These are phyloP conservation scores for Thuidium tamariscinum DNA, from an alignment of 225 moss, liverwort and hornwort species.

Conservation along the genomic window DNA sequence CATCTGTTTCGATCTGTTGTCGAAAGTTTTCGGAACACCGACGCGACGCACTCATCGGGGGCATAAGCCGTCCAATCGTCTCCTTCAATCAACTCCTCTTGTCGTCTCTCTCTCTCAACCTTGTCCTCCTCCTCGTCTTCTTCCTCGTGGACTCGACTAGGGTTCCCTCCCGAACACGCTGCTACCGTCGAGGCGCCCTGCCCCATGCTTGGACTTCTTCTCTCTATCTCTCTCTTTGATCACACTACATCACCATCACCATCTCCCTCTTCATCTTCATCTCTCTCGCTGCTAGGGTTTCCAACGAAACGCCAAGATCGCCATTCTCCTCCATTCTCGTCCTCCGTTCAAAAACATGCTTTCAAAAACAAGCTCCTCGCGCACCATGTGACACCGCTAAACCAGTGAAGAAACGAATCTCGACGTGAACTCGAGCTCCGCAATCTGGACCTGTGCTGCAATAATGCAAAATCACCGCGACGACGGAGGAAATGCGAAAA, in stretches of 20 bases:
- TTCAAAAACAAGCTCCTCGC: neutral
- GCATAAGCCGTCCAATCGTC: slow-evolving; percentile 55
- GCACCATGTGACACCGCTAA: neutral
- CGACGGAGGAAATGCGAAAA: neutral
- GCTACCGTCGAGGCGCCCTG: slow-evolving; percentile 43
- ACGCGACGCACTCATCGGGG: slow-evolving; percentile 88
- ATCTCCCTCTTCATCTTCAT: neutral
- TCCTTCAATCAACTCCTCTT: slow-evolving; percentile 1
- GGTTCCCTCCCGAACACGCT: slow-evolving; percentile 41
- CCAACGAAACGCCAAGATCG: neutral
- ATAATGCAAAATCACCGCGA: slow-evolving; percentile 11
- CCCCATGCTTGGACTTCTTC: slow-evolving; percentile 22
- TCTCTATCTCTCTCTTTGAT: neutral
- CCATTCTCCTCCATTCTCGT: neutral
- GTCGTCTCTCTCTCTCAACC: neutral
- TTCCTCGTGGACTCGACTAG: slow-evolving; percentile 24
- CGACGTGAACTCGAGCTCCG: neutral
- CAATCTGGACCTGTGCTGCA: neutral
- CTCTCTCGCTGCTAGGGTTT: slow-evolving; percentile 13
- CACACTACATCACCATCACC: neutral
- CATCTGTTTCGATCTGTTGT: slow-evolving; percentile 65
- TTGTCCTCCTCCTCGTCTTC: slow-evolving; percentile 7
- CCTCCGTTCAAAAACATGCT: neutral
- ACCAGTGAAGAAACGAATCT: no score
- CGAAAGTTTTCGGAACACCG: slow-evolving; percentile 72